Base-by-base conservation (phyloP, 208 protist species). In the Naegleria gruberi region DNA sequence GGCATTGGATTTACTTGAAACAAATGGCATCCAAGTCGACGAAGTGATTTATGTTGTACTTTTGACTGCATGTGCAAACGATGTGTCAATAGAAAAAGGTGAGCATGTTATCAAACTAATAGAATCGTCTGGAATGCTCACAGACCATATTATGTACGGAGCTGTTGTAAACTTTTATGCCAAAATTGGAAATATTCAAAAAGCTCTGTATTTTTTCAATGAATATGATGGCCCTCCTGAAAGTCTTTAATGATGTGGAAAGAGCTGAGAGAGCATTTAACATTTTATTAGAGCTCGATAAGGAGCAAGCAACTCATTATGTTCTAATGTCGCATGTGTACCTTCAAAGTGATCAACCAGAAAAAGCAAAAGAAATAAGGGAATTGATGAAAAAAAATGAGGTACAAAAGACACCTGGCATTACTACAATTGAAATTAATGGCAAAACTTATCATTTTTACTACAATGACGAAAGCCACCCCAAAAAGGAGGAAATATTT, bases 331-430 rank as follows among this genome's bases (percentile, higher is more conserved):
- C 57, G 4, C 6, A 91, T 89, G 43, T 90, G 57, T 91, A 90
- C 30, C 42, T 43, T 0, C 55, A 57, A 17, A 43, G 55, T 42
- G 90, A 45, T 15, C 47, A 40, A 7, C 82, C 86, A 57, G 57
- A 91, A 30, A 74, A 91, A 37, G 12, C 42, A n/a, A 89, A 91
- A 5, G n/a, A 44, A 7, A 89, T 89, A 74, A 30, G 90, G 44
- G 47, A 90, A 44, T 51, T 41, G 12, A 91, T 91, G 90, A 30
- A 30, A 10, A 0, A 89, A 40, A 42, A 5, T 37, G n/a, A 43
- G 17, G 84, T 91, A 26, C 0, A 81, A 10, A 91, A 91, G 37
- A 43, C 26, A 40, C 84, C 90, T n/a, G 90, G 90, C 17, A 90
- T 34, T 23, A 91, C 86, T 73, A 74, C 44, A 44, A 90, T 91